Evolutionary conservation across 2,329 filamentous ascomycete species (phyloP).

Genomic region (Mycosphaerella arachidis): DNA sequence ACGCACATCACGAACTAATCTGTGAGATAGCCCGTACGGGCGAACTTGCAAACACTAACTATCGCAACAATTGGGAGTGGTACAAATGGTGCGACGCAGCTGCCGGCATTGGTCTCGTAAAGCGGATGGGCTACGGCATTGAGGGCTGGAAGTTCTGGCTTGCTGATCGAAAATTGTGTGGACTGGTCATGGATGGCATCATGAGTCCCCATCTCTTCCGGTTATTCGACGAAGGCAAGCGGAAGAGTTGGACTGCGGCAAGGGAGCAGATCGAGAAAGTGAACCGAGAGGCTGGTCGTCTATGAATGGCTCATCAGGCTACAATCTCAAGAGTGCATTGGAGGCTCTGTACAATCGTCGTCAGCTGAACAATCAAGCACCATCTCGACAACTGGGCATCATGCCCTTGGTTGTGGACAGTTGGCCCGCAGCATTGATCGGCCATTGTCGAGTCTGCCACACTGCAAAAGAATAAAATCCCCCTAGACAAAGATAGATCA

Average conservation of each 20-base stretch:
- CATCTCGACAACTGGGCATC: too few relatives aligned
- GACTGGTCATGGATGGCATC: slow-evolving; percentile 8
- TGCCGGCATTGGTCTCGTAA: slow-evolving; percentile 6
- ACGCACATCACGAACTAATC: slow-evolving; percentile 5
- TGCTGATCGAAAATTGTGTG: slow-evolving; percentile 5
- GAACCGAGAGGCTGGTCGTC: not conserved
- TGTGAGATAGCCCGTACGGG: slow-evolving; percentile 6
- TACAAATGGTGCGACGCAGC: slow-evolving; percentile 11
- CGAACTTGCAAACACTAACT: slow-evolving; percentile 7
- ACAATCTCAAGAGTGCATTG: too few relatives aligned
- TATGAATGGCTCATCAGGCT: too few relatives aligned
- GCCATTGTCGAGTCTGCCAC: too few relatives aligned
- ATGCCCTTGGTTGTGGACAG: too few relatives aligned
- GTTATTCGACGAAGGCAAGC: slow-evolving; percentile 9
- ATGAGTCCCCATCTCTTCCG: slow-evolving; percentile 9
- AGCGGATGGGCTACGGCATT: slow-evolving; percentile 1
- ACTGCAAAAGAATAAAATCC: too few relatives aligned
- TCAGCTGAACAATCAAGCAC: too few relatives aligned
- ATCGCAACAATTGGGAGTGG: slow-evolving; percentile 11
- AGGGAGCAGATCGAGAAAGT: not conserved
- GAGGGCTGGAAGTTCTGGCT: slow-evolving; percentile 13
- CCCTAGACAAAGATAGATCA: too few relatives aligned
- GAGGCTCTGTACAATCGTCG: too few relatives aligned
- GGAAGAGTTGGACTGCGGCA: slow-evolving; percentile 5
- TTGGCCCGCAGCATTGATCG: too few relatives aligned